phyloP scores from a whole-genome alignment of 1,284 basidiomycete genomes.

The Pyrrhoderma noxium region DNA sequence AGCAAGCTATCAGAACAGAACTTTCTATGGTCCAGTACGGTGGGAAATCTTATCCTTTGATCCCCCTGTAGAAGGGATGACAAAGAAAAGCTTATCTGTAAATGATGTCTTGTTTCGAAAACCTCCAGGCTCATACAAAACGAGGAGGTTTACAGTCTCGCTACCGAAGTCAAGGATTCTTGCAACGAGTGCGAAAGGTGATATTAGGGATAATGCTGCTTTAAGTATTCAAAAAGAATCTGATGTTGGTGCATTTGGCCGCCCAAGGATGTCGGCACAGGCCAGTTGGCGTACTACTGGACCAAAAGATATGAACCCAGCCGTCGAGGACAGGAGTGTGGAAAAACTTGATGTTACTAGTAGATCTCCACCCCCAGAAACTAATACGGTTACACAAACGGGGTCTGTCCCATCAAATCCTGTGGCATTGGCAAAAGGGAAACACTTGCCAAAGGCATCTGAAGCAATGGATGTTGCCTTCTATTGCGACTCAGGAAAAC shows the following conservation, averaged over 20 bases:
- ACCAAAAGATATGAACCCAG: too few relatives aligned
- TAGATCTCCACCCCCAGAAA: conserved; percentile 53
- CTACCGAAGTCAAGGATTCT: conserved; percentile 37
- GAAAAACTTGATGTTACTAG: conserved; percentile 23
- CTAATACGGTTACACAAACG: conserved; percentile 14
- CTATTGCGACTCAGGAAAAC: conserved; percentile 52
- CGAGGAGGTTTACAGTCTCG: conserved; percentile 46
- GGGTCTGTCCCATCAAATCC: conserved; percentile 18
- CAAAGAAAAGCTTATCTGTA: conserved; percentile 51
- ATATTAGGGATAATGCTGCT: conserved; percentile 1
- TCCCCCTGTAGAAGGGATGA: conserved; percentile 66
- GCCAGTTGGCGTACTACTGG: conserved; percentile 49
- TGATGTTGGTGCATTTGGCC: conserved; percentile 37
- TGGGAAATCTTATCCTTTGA: conserved; percentile 71
- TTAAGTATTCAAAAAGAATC: conserved; percentile 25
- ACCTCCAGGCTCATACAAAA: conserved; percentile 35
- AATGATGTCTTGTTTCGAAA: conserved; percentile 65
- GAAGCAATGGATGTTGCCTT: conserved; percentile 65
- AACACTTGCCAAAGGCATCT: conserved; percentile 52
- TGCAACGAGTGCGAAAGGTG: background rate
- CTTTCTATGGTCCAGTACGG: conserved; percentile 30
- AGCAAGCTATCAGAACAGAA: conserved; percentile 20
- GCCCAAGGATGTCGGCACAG: conserved; percentile 41
- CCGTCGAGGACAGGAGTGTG: background rate
- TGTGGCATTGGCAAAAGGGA: conserved; percentile 22